Evolutionary conservation across 306 rosid genomes (phyloP), one percentile per base, ranked within the genome.

Genomic region (Gynostemma pentaphyllum): DNA sequence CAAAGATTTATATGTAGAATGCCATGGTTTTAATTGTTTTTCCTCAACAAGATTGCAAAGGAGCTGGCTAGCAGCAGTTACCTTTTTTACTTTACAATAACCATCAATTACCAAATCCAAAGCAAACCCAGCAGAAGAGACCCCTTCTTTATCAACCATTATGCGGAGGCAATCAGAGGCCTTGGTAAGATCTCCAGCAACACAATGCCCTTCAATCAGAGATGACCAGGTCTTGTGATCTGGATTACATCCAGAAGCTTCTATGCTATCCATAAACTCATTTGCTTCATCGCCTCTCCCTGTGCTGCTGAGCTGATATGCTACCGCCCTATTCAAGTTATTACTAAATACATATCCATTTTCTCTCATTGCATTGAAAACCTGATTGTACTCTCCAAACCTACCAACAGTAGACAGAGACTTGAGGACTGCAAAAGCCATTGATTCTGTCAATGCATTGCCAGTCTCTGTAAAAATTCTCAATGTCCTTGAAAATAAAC

Each of bases 291-390:
- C 87, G 66, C 50, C 74, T 52, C 76, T 76, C 62, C 90, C 90
- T 9, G 76, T 22, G 37, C 77, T 77, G 47, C 79, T 64, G 16
- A 84, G 83, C 37, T 10, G 68, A 66, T 66, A 82, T 9, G 91
- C 88, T 47, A 86, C 72, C 76, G 66, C 79, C 28, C 77, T 42
- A 69, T 36, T 77, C 62, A 86, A 10, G 32, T 59, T 50, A 68
- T 62, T 72, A 53, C 76, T 65, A 27, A 78, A 76, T 24, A 70
- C 85, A 72, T 79, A 75, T 37, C 94, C 95, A 66, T 41, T 68
- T 60, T 67, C 88, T 70, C 79, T 76, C 85, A 88, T 63, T 54
- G 73, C 83, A 64, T 88, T 84, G 81, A 86, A 75, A 84, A 86
- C 80, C 77, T 61, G 78, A 63, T 73, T 71, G 76, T 65, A 80